Evolutionary conservation across 352 stramenopile genomes (phyloP), one percentile per base, ranked within the genome.

Genomic region (Phytophthora pinifolia): DNA sequence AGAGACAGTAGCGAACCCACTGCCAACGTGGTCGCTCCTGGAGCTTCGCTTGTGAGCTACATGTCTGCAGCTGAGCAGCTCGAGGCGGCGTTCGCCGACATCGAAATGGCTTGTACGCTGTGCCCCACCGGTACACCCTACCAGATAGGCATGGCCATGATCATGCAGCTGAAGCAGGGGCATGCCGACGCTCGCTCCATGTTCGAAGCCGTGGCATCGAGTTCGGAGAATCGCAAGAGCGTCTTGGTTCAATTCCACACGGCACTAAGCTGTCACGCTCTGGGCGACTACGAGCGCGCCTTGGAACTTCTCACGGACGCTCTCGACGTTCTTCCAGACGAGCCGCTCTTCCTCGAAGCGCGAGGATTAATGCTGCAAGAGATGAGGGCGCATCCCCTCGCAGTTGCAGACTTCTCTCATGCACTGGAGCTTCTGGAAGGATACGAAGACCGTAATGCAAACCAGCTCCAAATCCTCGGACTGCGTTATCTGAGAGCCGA

Each of bases 81-180:
- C 2, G 75, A 89, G 22, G 80, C 83, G 9, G 72, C 80, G 18
- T 88, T 88, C 36, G 76, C 68, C 4, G 83, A 93, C 46, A 83
- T 91, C 18, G 80, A 91, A 48, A 88, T 89, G 75, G 83, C 83
- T n/a, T 88, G 74, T 57, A 79, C 63, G 8, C 51, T 89, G 9
- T 67, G 63, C 4, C 70, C 79, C 3, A 76, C 25, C 9, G 54
- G 55, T 1, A 54, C 62, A 27, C 65, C 75, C 25, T 90, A 87
- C 18, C 67, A 89, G 35, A 71, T 86, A 30, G 78, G 79, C 10
- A 81, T 91, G 72, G 83, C 75, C 9, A 91, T 91, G 80, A 86
- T 91, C 46, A 72, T 65, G 17, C 79, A 91, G 48, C 70, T 93
- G 9, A 73, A 73, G 39, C 56, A 84, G 31, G 60, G 76, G 3